These are phyloP conservation scores for Camelina sativa DNA, from an alignment of 345 rosid genomes.

Conservation along the genomic window DNA sequence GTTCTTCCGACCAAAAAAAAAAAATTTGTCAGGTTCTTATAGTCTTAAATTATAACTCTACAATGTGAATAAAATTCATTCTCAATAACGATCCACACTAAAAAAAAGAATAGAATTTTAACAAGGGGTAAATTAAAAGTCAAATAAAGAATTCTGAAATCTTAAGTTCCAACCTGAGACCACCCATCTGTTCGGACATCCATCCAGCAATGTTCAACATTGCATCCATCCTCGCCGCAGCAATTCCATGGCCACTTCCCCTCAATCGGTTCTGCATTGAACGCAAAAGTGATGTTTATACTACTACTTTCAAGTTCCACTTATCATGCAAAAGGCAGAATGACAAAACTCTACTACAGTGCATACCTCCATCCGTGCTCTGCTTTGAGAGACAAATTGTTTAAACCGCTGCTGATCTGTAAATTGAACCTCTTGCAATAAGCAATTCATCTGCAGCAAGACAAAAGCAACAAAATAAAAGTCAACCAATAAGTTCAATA, in stretches of 20 bases:
- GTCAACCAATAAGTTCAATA: slow-evolving; percentile 4
- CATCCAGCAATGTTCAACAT: slow-evolving; percentile 87
- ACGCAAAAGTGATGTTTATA: slow-evolving; percentile 8
- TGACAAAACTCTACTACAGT: slow-evolving; percentile 3
- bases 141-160: neutral
- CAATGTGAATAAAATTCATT: slow-evolving; percentile 2
- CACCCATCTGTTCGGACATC: slow-evolving; percentile 99
- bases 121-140: neutral
- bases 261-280: slow-evolving; percentile 75
- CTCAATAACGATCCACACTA: neutral
- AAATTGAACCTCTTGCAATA: slow-evolving; percentile 93
- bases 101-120: neutral
- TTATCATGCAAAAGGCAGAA: slow-evolving; percentile 17
- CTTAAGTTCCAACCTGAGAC: slow-evolving; percentile 67
- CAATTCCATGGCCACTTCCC: slow-evolving; percentile 94
- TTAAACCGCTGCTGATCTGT: slow-evolving; percentile 96
- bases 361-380: slow-evolving; percentile 95
- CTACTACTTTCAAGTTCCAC: slow-evolving; percentile 16
- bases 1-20: too few relatives aligned
- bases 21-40: slow-evolving; percentile 25
- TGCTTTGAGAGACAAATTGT: slow-evolving; percentile 97
- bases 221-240: slow-evolving; percentile 93
- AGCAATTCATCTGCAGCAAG: slow-evolving; percentile 63
- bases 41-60: neutral
- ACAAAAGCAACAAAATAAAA: neutral